Conservation (phyloP, 2,329 filamentous ascomycete genomes). For the Penicillium sp. region DNA sequence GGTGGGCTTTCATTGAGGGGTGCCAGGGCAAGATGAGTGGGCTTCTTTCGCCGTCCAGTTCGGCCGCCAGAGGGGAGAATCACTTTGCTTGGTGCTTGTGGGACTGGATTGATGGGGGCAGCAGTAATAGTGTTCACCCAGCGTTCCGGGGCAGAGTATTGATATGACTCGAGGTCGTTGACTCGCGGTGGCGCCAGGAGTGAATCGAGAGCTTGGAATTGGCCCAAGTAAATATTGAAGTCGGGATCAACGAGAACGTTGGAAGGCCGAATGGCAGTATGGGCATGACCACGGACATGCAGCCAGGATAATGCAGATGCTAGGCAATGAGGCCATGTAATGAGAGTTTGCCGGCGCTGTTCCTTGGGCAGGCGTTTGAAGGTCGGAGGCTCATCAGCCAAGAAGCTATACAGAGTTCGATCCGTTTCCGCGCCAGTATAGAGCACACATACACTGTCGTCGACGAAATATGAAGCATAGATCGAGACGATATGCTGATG, state of each 20-base stretch:
- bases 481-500: slow-evolving; percentile 52
- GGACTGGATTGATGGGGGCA: slow-evolving; percentile 34
- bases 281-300: slow-evolving; percentile 58
- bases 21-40: slow-evolving; percentile 23
- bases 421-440: slow-evolving; percentile 46
- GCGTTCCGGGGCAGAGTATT: slow-evolving; percentile 63
- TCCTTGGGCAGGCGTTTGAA: slow-evolving; percentile 50
- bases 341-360: slow-evolving; percentile 45
- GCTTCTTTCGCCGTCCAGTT: slow-evolving; percentile 38
- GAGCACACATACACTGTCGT: slow-evolving; percentile 48
- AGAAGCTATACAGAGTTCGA: slow-evolving; percentile 46
- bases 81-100: slow-evolving; percentile 29
- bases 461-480: slow-evolving; percentile 50
- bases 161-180: slow-evolving; percentile 61
- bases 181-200: slow-evolving; percentile 58
- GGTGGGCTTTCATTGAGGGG: slow-evolving; percentile 29
- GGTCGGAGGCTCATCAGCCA: slow-evolving; percentile 45
- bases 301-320: slow-evolving; percentile 60
- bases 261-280: slow-evolving; percentile 63
- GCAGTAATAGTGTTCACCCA: slow-evolving; percentile 46
- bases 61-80: slow-evolving; percentile 47
- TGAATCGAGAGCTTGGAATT: slow-evolving; percentile 60
- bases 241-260: slow-evolving; percentile 63
- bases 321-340: slow-evolving; percentile 56
- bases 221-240: slow-evolving; percentile 61